Percentiles rank a stretch among this genome's conserved stretches.
These are phyloP conservation scores for Phytophthora ohioensis DNA, from an alignment of 352 stramenopile genomes.

Conservation along the genomic window DNA sequence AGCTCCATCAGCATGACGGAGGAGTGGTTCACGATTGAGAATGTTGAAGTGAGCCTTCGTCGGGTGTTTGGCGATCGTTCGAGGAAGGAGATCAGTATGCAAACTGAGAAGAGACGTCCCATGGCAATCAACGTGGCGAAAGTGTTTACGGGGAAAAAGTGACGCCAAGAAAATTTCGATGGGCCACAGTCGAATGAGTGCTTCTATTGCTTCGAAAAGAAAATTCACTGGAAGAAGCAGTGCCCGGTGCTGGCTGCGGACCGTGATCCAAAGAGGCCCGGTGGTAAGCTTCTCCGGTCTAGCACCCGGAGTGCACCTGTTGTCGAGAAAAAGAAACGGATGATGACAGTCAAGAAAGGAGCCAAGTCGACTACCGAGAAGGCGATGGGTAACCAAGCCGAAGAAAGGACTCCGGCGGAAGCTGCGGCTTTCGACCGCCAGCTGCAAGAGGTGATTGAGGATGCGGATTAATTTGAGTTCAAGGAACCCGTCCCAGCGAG, in stretches of 20 bases:
- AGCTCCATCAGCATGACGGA: slow-evolving; percentile 8
- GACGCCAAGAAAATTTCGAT: background rate
- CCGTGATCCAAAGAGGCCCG: background rate
- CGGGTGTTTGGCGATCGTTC: slow-evolving; percentile 9
- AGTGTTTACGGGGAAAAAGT: background rate
- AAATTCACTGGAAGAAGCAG: slow-evolving; percentile 1
- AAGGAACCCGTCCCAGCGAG: background rate
- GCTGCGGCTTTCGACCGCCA: background rate
- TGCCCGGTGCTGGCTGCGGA: slow-evolving; percentile 2
- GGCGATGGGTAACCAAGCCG: background rate
- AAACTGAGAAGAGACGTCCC: slow-evolving; percentile 2
- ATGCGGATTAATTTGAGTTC: background rate
- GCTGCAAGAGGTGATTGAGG: background rate
- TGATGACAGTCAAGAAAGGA: background rate
- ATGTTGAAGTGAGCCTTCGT: slow-evolving; percentile 2
- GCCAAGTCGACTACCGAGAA: background rate
- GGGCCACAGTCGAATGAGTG: background rate
- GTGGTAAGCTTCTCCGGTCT: background rate
- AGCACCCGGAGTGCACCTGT: slow-evolving; percentile 1
- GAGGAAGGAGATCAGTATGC: slow-evolving; percentile 12
- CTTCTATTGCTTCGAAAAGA: slow-evolving; percentile 16
- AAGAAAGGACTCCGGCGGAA: background rate
- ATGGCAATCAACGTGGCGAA: background rate
- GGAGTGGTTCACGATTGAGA: slow-evolving; percentile 13
- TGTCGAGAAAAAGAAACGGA: background rate